phyloP scores from a whole-genome alignment of 1,284 basidiomycete species.

The Bondarzewia mesenterica region DNA sequence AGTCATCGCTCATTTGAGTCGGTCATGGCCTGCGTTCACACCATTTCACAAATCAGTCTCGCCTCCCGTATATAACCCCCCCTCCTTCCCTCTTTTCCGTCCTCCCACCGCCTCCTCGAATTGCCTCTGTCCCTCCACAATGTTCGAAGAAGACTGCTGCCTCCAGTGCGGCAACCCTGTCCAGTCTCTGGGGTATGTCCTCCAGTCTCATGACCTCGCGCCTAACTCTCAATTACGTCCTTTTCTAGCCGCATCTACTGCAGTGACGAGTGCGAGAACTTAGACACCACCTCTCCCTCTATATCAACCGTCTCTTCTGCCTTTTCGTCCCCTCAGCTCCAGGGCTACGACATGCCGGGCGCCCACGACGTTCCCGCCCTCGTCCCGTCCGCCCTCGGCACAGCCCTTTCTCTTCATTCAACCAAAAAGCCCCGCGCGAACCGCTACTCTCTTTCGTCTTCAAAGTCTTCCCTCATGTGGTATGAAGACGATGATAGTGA shows the following conservation, averaged over 20 bases:
- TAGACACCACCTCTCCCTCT: conserved; percentile 34
- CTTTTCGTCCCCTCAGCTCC: conserved; percentile 57
- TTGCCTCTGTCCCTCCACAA: conserved; percentile 16
- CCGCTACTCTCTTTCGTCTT: conserved; percentile 46
- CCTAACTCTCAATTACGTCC: conserved; percentile 15
- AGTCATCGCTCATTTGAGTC: not conserved
- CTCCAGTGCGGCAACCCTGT: conserved; percentile 59
- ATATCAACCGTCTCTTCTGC: conserved; percentile 56
- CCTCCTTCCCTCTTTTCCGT: not conserved
- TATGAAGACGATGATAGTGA: conserved; percentile 59
- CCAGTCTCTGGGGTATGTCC: conserved; percentile 48
- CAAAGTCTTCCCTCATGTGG: conserved; percentile 53
- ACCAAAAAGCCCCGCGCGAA: conserved; percentile 19
- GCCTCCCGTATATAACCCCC: not conserved
- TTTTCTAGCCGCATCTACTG: conserved; percentile 59
- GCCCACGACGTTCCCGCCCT: conserved; percentile 46
- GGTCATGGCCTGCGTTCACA: not conserved
- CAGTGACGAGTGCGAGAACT: conserved; percentile 58
- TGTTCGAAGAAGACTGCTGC: conserved; percentile 76
- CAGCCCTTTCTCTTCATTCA: conserved; percentile 26
- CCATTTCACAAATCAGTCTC: not conserved
- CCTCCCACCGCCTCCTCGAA: not conserved
- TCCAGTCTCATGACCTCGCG: conserved; percentile 12
- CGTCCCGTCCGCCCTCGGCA: conserved; percentile 47
- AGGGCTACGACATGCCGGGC: conserved; percentile 36